Base-by-base conservation (phyloP, 2,329 filamentous ascomycete species). In the Zelopaecilomyces penicillatus region DNA sequence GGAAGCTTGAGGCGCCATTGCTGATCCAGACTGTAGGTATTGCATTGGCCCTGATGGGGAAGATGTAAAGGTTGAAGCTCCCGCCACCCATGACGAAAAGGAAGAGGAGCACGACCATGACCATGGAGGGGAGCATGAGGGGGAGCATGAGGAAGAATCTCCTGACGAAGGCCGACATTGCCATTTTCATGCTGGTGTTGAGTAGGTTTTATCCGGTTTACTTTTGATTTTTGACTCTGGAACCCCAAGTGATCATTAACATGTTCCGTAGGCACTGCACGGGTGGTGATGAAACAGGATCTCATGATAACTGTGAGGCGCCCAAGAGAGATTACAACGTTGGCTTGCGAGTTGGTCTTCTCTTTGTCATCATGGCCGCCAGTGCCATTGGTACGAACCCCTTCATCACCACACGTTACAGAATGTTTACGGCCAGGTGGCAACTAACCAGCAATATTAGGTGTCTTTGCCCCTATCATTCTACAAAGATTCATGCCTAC, bases 131-230 rank as follows among this genome's bases (percentile, higher is more conserved):
- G 44, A 49, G 37, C 44, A 51, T 5, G 39, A 44, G 2, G 50
- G 49, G 19, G 44, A 52, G 27, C 47, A 56, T 5, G 45, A 57
- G 3, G 42, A 54, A 10, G 51, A 56, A 33, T 51, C 50, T 12
- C 46, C 50, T 12, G 43, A 40, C 5, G 48, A 41, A 43, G 39
- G 43, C 39, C 41, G 43, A 26, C 42, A 55, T 34, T 56, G 54
- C 53, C 85, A 89, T 57, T 86, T 83, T 61, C 84, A 89, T 53
- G 83, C 83, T 7, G 83, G 83, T 33, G 80, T 88, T 26, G 81
- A 87, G 82, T 85, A 66, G 64, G 80, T 45, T 19, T 19, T 19
- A 19, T 19, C 19, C 19, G 19, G 19, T 19, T 19, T 19, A 19
- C 19, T 19, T 19, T 19, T 19, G 19, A 3, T 19, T 19, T 19